Conservation (phyloP, 2,329 filamentous ascomycete species). For the Beauveria pseudobassiana region DNA sequence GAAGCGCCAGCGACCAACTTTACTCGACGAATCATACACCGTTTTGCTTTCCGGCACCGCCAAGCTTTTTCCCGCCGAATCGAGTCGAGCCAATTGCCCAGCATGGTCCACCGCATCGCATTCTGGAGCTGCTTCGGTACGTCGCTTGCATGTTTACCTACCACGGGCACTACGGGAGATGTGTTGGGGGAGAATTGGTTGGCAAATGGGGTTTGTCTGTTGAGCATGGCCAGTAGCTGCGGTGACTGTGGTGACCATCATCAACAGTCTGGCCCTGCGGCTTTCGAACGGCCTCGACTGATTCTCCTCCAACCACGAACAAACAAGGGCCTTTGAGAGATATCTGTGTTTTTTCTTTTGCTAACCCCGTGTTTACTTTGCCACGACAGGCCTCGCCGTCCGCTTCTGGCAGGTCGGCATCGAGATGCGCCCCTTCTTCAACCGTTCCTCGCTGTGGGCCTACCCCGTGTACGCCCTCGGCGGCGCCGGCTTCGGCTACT, state of each 20-base stretch:
- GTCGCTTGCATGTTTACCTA: slow-evolving; percentile 22
- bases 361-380: not conserved
- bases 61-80: not conserved
- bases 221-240: not conserved
- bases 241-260: too few relatives aligned
- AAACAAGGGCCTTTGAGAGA: too few relatives aligned
- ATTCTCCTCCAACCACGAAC: too few relatives aligned
- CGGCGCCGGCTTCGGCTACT: slow-evolving; percentile 92
- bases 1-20: not conserved
- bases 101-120: slow-evolving; percentile 58
- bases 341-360: too few relatives aligned
- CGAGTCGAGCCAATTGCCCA: slow-evolving; percentile 20
- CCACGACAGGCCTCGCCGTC: slow-evolving; percentile 69
- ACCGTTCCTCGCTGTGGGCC: slow-evolving; percentile 74
- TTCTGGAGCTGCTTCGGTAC: slow-evolving; percentile 92
- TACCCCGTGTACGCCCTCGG: slow-evolving; percentile 84
- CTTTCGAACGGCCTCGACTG: too few relatives aligned
- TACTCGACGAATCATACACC: not conserved
- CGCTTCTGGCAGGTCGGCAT: slow-evolving; percentile 96
- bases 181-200: not conserved
- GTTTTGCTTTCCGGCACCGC: not conserved
- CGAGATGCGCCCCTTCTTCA: slow-evolving; percentile 94
- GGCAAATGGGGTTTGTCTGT: not conserved
- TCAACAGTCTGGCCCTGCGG: too few relatives aligned
- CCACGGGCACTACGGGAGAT: not conserved